Percentiles rank a stretch among this genome's conserved stretches.
phyloP scores from a whole-genome alignment of 163 green algal genomes.

The Chlamydomonas reinhardtii region DNA sequence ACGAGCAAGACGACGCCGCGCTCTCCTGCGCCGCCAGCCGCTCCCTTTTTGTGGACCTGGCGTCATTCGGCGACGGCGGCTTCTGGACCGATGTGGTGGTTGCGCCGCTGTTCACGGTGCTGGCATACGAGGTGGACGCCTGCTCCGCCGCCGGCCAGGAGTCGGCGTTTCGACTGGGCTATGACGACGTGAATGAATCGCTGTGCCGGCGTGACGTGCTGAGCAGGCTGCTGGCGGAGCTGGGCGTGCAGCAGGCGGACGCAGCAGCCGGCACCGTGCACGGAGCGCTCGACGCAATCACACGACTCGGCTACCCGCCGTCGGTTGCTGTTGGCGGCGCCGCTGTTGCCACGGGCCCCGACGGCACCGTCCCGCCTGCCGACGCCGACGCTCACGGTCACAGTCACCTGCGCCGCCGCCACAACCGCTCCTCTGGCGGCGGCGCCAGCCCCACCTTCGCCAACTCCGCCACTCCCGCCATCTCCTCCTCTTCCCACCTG shows the following conservation, averaged over 20 bases:
- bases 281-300: conserved; percentile 14
- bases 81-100: conserved; percentile 6
- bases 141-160: conserved; percentile 51
- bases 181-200: conserved; percentile 78
- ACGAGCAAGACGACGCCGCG: not conserved
- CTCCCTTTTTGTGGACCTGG: conserved; percentile 5
- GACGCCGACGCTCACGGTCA: not conserved
- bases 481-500: not conserved
- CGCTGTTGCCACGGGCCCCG: not conserved
- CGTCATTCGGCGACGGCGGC: conserved; percentile 23
- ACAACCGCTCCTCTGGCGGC: not conserved
- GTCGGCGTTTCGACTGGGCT: conserved; percentile 64
- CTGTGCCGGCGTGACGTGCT: conserved; percentile 1
- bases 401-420: not conserved
- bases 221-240: not conserved
- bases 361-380: not conserved
- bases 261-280: not conserved
- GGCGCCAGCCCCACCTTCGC: not conserved
- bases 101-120: conserved; percentile 25
- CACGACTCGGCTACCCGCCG: conserved; percentile 13
- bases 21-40: not conserved
- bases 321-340: not conserved
- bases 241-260: not conserved
- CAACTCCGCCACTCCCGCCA: not conserved
- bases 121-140: conserved; percentile 11